Evolutionary conservation across 2,329 filamentous ascomycete genomes (phyloP).

Genomic region (Ceratocystiopsis sp.): DNA sequence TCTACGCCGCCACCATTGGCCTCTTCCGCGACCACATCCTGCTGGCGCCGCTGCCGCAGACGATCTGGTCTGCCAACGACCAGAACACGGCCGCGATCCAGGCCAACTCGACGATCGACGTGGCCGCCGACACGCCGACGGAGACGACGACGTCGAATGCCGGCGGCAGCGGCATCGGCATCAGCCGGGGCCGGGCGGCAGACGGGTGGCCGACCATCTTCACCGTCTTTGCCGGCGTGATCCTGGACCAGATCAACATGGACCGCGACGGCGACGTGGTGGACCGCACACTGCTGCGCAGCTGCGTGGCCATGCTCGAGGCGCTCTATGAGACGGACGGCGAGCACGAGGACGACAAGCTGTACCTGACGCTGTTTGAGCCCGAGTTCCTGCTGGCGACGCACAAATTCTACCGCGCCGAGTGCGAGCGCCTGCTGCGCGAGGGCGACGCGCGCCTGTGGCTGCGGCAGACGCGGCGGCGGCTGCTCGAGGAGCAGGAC

Average conservation of each 20-base stretch:
- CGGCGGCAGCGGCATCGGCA: constrained; percentile 8
- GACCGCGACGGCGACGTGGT: constrained; percentile 82
- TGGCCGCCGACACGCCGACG: too few relatives aligned
- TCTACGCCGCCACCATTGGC: constrained; percentile 71
- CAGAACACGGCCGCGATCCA: not conserved
- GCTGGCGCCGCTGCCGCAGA: constrained; percentile 24
- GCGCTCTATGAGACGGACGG: constrained; percentile 66
- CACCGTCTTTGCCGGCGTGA: constrained; percentile 60
- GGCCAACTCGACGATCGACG: not conserved
- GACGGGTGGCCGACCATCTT: constrained; percentile 31
- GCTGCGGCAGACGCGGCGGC: constrained; percentile 55
- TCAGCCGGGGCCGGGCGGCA: constrained; percentile 5
- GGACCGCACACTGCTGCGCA: constrained; percentile 64
- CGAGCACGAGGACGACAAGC: constrained; percentile 59
- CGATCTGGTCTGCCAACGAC: constrained; percentile 3
- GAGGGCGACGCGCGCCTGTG: constrained; percentile 70
- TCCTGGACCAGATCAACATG: constrained; percentile 84
- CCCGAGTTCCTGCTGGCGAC: constrained; percentile 57
- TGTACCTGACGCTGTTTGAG: constrained; percentile 77
- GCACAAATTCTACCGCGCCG: constrained; percentile 53
- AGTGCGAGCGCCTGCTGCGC: constrained; percentile 58
- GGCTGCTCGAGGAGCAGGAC: constrained; percentile 65
- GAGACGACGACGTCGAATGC: too few relatives aligned
- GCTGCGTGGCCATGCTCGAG: constrained; percentile 80
- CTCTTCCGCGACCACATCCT: constrained; percentile 80